Base-by-base conservation (phyloP, 306 rosid genomes). In the Leucaena leucocephala region DNA sequence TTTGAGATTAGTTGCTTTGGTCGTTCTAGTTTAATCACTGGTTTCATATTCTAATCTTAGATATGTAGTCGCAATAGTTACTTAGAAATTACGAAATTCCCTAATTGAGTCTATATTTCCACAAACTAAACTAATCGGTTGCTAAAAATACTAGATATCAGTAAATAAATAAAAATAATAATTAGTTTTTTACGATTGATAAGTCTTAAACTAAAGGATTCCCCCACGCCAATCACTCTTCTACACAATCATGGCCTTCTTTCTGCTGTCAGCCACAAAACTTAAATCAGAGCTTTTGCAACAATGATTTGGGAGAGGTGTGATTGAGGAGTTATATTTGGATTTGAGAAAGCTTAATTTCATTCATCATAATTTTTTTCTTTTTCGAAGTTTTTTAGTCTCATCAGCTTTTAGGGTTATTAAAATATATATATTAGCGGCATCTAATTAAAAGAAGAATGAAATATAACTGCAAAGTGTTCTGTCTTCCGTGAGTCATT, bases 151-250 rank as follows among this genome's bases (percentile, higher is more conserved):
- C n/a, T n/a, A n/a, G n/a, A n/a, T n/a, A n/a, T n/a, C n/a, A n/a
- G n/a, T n/a, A n/a, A n/a, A n/a, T n/a, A n/a, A n/a, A n/a, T n/a
- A n/a, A n/a, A n/a, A n/a, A n/a, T n/a, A n/a, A n/a, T n/a, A n/a
- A n/a, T n/a, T n/a, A n/a, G n/a, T n/a, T n/a, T n/a, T 63, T 8
- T 2, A 67, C 11, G 79, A 79, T 64, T 17, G 61, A 65, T 17
- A 45, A 80, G 76, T 49, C 72, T 77, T 42, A 55, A 54, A 63
- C 15, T 7, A 72, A 46, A 52, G 46, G 74, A 10, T 49, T 75
- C 52, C 48, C 80, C 7, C 64, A 12, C 21, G 69, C 61, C 65
- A 68, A 7, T 39, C 54, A 0, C 9, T 48, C 48, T 59, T 6
- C 33, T 15, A 50, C 1, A 22, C 27, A 27, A 27, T 13, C n/a